Evolutionary conservation across 768 basidiomycete genomes (phyloP).

Genomic region (Leccinellum luteum): DNA sequence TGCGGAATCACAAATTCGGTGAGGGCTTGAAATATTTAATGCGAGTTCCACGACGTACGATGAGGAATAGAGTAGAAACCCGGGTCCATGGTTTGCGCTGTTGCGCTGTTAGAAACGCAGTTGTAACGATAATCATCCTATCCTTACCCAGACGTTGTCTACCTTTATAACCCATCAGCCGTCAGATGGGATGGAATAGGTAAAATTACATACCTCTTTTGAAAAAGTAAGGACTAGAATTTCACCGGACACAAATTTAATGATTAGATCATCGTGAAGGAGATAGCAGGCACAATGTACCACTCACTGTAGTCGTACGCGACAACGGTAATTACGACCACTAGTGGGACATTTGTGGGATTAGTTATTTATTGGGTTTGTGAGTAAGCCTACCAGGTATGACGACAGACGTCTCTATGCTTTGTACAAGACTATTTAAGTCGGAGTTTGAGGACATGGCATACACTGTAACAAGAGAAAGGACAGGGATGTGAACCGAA

Average conservation of each 20-base stretch:
- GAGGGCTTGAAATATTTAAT: not conserved
- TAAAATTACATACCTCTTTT: constrained; percentile 4
- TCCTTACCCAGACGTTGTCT: constrained; percentile 1
- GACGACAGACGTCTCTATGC: not conserved
- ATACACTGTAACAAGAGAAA: not conserved
- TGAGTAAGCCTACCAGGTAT: not conserved
- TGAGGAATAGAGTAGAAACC: not conserved
- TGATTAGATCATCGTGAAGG: not conserved
- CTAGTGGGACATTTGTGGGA: not conserved
- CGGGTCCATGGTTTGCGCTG: not conserved
- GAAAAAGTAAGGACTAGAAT: constrained; percentile 13
- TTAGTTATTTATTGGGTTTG: not conserved
- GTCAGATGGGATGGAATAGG: not conserved
- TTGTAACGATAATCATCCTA: too few species aligned
- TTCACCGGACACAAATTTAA: not conserved
- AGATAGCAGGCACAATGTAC: not conserved
- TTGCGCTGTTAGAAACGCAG: not conserved
- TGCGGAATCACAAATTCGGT: not conserved
- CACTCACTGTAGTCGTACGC: constrained; percentile 17
- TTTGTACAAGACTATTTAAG: not conserved
- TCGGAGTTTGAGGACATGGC: not conserved
- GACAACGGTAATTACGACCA: constrained; percentile 2
- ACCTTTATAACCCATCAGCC: not conserved
- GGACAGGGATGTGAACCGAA: not conserved
- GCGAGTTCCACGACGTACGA: not conserved